Conservation (phyloP, 495 filamentous ascomycete genomes). For the Paragyromitra xinjiangensis region DNA sequence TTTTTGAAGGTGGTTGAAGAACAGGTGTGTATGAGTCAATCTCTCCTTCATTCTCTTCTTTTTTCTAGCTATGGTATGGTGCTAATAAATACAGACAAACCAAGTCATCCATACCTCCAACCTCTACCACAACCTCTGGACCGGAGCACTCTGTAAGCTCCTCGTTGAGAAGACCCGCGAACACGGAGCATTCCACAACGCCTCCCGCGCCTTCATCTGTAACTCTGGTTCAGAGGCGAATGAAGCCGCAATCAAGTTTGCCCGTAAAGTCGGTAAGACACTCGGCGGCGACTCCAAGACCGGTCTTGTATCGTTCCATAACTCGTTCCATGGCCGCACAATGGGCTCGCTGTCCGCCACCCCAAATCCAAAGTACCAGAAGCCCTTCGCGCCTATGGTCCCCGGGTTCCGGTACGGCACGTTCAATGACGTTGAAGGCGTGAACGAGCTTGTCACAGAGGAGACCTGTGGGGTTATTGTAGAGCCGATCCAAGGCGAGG, state of each 20-base stretch:
- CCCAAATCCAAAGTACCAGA: constrained; percentile 98
- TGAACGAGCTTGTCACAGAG: constrained; percentile 77
- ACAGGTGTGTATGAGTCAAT: constrained; percentile 66
- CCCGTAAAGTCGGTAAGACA: constrained; percentile 84
- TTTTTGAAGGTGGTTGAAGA: constrained; percentile 71
- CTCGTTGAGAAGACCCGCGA: constrained; percentile 79
- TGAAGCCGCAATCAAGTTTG: constrained; percentile 96
- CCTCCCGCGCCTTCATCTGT: constrained; percentile 85
- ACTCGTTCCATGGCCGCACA: constrained; percentile 94
- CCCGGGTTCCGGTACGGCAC: constrained; percentile 88
- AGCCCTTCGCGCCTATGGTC: constrained; percentile 92
- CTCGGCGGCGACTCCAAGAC: constrained; percentile 72
- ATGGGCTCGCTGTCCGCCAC: constrained; percentile 93
- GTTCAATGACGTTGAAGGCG: constrained; percentile 79
- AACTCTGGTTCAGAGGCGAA: constrained; percentile 97
- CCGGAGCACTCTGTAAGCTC: constrained; percentile 81
- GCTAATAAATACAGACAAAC: constrained; percentile 60
- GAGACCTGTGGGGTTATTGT: constrained; percentile 94
- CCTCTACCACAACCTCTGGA: constrained; percentile 96
- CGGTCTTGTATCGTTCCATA: constrained; percentile 86
- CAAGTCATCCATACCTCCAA: constrained; percentile 90
- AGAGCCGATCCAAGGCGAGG: constrained; percentile 97
- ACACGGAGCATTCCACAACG: constrained; percentile 81
- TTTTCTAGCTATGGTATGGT: background rate
- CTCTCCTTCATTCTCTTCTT: background rate